These are phyloP conservation scores for Didymella keratinophila DNA, from an alignment of 2,329 filamentous ascomycete species.

Conservation along the genomic window DNA sequence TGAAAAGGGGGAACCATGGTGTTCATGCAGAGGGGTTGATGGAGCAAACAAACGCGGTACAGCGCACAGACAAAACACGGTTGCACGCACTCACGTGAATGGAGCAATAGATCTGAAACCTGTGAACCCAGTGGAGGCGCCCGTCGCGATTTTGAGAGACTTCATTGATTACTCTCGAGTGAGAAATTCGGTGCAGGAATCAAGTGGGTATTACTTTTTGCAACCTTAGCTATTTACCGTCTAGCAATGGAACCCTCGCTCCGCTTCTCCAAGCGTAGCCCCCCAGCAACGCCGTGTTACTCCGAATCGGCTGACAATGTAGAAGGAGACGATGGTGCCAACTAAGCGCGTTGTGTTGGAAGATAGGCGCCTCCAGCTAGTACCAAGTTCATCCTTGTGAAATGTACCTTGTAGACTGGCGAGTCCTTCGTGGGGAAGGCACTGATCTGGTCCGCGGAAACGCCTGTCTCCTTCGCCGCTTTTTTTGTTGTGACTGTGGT, in stretches of 20 bases:
- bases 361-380: conserved; percentile 79
- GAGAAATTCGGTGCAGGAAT: no score
- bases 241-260: background rate
- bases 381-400: conserved; percentile 94
- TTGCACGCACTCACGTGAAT: conserved; percentile 5
- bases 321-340: background rate
- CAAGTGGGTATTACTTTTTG: conserved; percentile 9
- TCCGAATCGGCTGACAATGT: background rate
- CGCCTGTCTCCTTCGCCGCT: conserved; percentile 87
- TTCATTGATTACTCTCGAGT: background rate
- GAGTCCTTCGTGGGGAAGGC: conserved; percentile 97
- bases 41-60: conserved; percentile 1
- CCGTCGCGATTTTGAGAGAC: background rate
- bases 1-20: background rate
- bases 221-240: background rate
- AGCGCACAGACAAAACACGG: conserved; percentile 16
- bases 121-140: background rate
- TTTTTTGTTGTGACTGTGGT: conserved; percentile 62
- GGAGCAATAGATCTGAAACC: background rate
- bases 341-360: conserved; percentile 46
- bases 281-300: conserved; percentile 2
- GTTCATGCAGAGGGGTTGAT: background rate
- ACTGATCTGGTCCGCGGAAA: conserved; percentile 91
- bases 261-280: background rate
- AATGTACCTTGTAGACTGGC: conserved; percentile 89